Evolutionary conservation across 2,329 filamentous ascomycete species (phyloP).

Genomic region (Sporothrix luriei): DNA sequence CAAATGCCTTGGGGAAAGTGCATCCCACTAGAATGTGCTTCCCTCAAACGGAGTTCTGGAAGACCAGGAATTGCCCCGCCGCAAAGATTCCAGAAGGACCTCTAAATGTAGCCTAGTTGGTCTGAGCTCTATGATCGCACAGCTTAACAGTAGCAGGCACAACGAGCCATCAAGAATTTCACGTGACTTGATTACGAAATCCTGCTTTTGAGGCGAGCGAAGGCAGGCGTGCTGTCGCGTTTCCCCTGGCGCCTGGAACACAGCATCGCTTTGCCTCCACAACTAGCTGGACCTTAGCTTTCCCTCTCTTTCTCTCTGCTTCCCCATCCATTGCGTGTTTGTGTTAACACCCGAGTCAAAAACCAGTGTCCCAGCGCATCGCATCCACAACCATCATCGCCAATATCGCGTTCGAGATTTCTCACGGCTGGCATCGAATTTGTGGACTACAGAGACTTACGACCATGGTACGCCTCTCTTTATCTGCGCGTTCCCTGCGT

Average conservation of each 20-base stretch:
- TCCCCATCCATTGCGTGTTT: conserved; percentile 21
- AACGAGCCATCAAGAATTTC: not conserved
- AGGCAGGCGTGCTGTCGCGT: conserved; percentile 47
- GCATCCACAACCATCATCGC: not conserved
- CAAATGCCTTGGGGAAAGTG: not conserved
- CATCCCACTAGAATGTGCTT: not conserved
- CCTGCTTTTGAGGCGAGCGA: not conserved
- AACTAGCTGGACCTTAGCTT: conserved; percentile 21
- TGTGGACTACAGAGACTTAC: conserved; percentile 14
- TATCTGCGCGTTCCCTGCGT: not conserved
- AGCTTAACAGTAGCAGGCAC: no score
- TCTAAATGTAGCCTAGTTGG: not conserved
- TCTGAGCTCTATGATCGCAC: not conserved
- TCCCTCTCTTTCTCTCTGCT: conserved; percentile 24
- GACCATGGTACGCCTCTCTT: conserved; percentile 20
- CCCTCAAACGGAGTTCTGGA: not conserved
- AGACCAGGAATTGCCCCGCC: conserved; percentile 10
- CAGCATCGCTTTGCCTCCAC: conserved; percentile 26
- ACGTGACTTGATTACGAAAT: conserved; percentile 29
- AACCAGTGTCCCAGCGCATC: conserved; percentile 10
- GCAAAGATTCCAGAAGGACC: conserved; percentile 6
- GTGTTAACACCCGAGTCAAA: conserved; percentile 8
- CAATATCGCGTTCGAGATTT: not conserved
- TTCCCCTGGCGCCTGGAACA: conserved; percentile 49
- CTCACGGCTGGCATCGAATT: not conserved